A percentile compares a stretch with the other conserved stretches of the same genome.
Conservation (phyloP, 2,329 filamentous ascomycete species). For the Parastagonospora nodorum region DNA sequence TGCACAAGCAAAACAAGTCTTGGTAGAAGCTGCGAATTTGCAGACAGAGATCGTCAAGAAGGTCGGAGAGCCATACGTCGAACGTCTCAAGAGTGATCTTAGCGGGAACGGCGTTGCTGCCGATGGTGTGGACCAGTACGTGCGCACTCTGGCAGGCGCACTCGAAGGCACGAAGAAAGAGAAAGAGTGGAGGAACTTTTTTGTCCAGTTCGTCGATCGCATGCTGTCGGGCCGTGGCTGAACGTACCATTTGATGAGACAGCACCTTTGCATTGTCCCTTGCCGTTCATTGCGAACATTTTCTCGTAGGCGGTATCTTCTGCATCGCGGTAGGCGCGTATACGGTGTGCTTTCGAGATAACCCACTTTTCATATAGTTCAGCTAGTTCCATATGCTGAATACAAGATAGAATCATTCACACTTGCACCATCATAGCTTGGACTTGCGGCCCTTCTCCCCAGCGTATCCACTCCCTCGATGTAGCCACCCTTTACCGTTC, state of each 20-base stretch:
- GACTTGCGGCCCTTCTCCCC: neutral
- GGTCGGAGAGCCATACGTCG: constrained; percentile 80
- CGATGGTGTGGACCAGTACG: constrained; percentile 67
- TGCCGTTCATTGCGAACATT: constrained; percentile 10
- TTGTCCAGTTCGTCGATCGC: constrained; percentile 49
- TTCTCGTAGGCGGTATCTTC: constrained; percentile 11
- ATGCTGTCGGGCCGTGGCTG: constrained; percentile 28
- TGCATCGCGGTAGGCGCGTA: constrained; percentile 26
- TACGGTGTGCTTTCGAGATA: constrained; percentile 23
- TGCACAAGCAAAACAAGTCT: constrained; percentile 84
- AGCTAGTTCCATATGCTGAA: constrained; percentile 1
- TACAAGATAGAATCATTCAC: constrained; percentile 4
- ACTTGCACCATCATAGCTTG: neutral
- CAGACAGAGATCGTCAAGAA: constrained; percentile 92
- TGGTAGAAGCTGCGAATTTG: constrained; percentile 83
- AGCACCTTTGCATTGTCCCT: constrained; percentile 4
- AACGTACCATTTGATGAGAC: neutral
- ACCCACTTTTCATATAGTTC: constrained; percentile 13
- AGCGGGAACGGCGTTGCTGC: constrained; percentile 68
- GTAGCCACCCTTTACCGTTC: constrained; percentile 43
- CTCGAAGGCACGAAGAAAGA: constrained; percentile 46
- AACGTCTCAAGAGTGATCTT: constrained; percentile 70
- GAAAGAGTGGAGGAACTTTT: constrained; percentile 53
- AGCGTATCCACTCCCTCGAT: constrained; percentile 22
- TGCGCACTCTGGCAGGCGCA: constrained; percentile 53